Conservation (phyloP, 1,284 basidiomycete genomes). For the Ceratobasidium sp. region DNA sequence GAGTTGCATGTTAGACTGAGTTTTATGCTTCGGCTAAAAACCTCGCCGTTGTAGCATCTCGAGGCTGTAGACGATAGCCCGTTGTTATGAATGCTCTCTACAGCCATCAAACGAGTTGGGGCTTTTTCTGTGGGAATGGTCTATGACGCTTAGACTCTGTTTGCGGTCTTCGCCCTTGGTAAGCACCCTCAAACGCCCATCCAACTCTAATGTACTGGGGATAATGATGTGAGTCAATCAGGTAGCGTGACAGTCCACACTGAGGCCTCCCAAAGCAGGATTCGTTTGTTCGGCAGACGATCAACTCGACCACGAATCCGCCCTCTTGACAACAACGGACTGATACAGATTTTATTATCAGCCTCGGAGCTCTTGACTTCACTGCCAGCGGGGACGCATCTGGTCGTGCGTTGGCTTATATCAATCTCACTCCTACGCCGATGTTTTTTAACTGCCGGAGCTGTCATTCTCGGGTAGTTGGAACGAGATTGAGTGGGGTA, state of each 20-base stretch:
- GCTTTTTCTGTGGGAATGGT: slow-evolving; percentile 60
- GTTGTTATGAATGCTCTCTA: slow-evolving; percentile 60
- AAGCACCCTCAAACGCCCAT: slow-evolving; percentile 45
- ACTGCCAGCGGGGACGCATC: no score
- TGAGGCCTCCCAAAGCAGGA: slow-evolving; percentile 64
- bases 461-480: no score
- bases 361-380: no score
- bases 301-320: slow-evolving; percentile 49
- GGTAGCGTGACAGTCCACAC: slow-evolving; percentile 64
- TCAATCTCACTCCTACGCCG: no score
- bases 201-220: background rate
- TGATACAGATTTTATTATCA: no score
- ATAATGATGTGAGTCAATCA: slow-evolving; percentile 45
- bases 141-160: slow-evolving; percentile 61
- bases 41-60: slow-evolving; percentile 32
- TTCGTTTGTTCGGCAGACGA: slow-evolving; percentile 58
- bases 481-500: no score
- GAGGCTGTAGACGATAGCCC: slow-evolving; percentile 60
- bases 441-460: no score
- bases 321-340: no score
- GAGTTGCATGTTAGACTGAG: background rate
- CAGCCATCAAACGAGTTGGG: slow-evolving; percentile 60
- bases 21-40: no score
- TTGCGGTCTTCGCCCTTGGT: slow-evolving; percentile 59
- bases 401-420: no score